These are phyloP conservation scores for Rosellinia necatrix DNA, from an alignment of 2,329 filamentous ascomycete genomes.

Conservation along the genomic window DNA sequence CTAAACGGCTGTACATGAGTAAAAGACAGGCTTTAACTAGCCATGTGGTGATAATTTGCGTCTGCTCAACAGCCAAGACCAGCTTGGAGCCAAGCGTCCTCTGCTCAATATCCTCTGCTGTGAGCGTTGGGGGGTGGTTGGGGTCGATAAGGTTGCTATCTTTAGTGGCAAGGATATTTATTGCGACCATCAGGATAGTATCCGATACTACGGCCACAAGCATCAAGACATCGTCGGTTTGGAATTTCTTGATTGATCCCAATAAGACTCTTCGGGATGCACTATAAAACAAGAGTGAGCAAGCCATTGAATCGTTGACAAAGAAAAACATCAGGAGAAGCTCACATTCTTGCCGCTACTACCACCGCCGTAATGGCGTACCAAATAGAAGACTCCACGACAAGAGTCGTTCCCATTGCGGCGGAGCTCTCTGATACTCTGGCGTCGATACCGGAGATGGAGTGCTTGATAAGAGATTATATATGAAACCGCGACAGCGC, in stretches of 20 bases:
- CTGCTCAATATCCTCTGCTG: conserved; percentile 47
- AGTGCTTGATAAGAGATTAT: not conserved
- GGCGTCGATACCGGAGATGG: not conserved
- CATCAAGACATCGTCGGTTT: conserved; percentile 62
- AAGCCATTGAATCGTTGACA: not conserved
- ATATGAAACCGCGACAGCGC: not conserved
- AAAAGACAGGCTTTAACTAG: conserved; percentile 61
- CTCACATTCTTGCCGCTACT: conserved; percentile 48
- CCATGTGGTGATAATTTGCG: conserved; percentile 64
- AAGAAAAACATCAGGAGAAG: conserved; percentile 13
- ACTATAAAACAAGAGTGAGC: conserved; percentile 31
- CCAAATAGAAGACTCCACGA: conserved; percentile 34
- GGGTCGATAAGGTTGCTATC: conserved; percentile 64
- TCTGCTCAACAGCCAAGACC: conserved; percentile 65
- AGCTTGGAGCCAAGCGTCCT: conserved; percentile 62
- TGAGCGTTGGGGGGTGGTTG: conserved; percentile 49
- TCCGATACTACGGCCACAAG: conserved; percentile 55
- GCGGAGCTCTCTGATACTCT: conserved; percentile 19
- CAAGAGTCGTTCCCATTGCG: conserved; percentile 47
- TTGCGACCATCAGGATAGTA: conserved; percentile 57
- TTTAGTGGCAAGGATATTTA: conserved; percentile 61
- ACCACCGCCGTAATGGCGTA: conserved; percentile 48
- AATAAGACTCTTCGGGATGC: conserved; percentile 46
- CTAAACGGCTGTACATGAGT: conserved; percentile 61
- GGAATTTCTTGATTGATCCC: conserved; percentile 54